A percentile compares a stretch with the other conserved stretches of the same genome.
Conservation (phyloP, 257 asterid species). For the Lycium barbarum region DNA sequence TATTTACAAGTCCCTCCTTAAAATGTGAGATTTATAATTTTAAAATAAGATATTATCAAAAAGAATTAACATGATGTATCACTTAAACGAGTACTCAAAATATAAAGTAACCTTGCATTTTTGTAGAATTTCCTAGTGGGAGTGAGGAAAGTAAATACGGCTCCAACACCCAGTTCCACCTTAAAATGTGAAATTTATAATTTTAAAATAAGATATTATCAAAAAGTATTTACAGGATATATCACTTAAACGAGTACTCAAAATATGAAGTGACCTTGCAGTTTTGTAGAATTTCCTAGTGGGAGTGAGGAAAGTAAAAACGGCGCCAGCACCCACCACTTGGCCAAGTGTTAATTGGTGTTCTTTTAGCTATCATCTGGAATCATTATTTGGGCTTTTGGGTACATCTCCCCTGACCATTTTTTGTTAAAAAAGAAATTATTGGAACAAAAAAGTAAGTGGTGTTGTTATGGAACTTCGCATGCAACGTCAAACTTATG, state of each 20-base stretch:
- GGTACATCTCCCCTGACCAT: constrained; percentile 20
- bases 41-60: too few species aligned
- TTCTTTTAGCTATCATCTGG: not conserved
- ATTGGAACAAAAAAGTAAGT: not conserved
- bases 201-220: too few species aligned
- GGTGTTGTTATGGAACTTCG: not conserved
- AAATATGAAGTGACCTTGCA: not conserved
- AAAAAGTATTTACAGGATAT: too few species aligned
- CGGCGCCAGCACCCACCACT: not conserved
- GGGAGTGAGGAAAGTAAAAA: not conserved
- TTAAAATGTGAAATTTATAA: too few species aligned
- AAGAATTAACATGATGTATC: too few species aligned
- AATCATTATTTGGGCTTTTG: not conserved
- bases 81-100: too few species aligned
- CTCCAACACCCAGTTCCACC: too few species aligned
- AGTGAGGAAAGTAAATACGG: too few species aligned
- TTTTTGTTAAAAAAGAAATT: not conserved
- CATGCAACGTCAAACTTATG: not conserved
- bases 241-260: not conserved
- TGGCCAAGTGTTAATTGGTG: not conserved
- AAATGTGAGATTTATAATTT: too few species aligned
- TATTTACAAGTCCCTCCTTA: too few species aligned
- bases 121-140: too few species aligned
- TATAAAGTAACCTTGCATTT: too few species aligned
- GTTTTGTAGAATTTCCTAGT: not conserved